Base-by-base conservation (phyloP, 73 alveolate species). In the Breviolum minutum region DNA sequence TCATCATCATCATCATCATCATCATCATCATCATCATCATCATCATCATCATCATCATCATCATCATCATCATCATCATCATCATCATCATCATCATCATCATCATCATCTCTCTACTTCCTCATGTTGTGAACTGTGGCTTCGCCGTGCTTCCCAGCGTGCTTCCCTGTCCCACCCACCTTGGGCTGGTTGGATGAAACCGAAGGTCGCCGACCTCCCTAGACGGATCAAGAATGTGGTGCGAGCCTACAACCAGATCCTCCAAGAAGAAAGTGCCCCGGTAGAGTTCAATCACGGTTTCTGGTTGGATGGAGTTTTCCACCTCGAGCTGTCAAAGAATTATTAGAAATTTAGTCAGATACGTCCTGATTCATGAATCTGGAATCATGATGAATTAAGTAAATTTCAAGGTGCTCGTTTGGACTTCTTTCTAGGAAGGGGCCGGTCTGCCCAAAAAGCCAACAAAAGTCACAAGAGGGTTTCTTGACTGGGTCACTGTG, bases 191-290 rank as follows among this genome's bases (percentile, higher is more conserved):
- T 0, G 54, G 54, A 40, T 40, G 5, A 40, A 40, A 40, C 54
- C 54, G 17, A 14, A 83, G 92, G 94, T 86, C 19, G 80, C 79
- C 48, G 94, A 86, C 48, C n/a, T 29, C 8, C 64, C 94, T 19
- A 22, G 79, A 63, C 79, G 94, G 29, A 86, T 86, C 32, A 86
- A 86, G 63, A 86, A 62, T n/a, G 30, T 86, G 94, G 70, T 86
- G 32, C 71, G 94, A 19, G 94, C 94, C 19, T 63, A 86, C 79
- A 86, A 86, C 22, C 94, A 86, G 80, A 64, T 86, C 6, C 54
- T 86, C 26, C 80, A 61, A 63, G 94, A 86, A 63, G 79, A 86
- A 63, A 86, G 94, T 13, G 14, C 80, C 80, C 63, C 1, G 77
- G 80, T 29, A 8, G 48, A 12, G 12, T 40, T 40, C 1, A 5